A percentile compares a stretch with the other conserved stretches of the same genome.
Conservation (phyloP, 345 rosid species). For the Gossypium turneri region DNA sequence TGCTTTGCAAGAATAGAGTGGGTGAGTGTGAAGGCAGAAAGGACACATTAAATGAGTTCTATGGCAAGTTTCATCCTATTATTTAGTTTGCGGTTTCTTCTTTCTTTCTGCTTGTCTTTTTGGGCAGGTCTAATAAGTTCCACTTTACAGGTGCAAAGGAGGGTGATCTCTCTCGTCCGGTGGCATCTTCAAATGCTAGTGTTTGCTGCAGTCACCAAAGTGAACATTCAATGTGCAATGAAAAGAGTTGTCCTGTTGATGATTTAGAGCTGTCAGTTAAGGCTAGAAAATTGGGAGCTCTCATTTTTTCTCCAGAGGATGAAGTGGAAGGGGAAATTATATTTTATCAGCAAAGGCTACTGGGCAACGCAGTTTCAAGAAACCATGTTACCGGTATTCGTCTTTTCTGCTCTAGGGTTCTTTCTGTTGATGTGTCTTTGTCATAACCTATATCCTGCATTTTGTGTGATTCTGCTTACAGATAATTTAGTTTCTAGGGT, state of each 20-base stretch:
- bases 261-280: constrained; percentile 40
- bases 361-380: constrained; percentile 59
- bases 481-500: constrained; percentile 65
- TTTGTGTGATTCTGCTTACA: constrained; percentile 27
- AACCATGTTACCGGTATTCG: constrained; percentile 56
- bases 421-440: not conserved
- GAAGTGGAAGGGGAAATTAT: constrained; percentile 94
- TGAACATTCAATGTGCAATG: constrained; percentile 36
- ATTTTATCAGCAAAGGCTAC: constrained; percentile 67
- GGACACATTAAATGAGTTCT: constrained; percentile 12
- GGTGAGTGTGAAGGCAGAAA: constrained; percentile 32
- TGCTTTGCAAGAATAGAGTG: constrained; percentile 25
- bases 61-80: constrained; percentile 14
- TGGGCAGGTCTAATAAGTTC: constrained; percentile 17
- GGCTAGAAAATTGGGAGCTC: constrained; percentile 47
- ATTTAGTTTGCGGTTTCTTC: not conserved
- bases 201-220: constrained; percentile 42
- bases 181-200: constrained; percentile 42
- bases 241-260: constrained; percentile 19
- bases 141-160: constrained; percentile 44
- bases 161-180: constrained; percentile 43
- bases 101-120: constrained; percentile 10
- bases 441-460: constrained; percentile 14
- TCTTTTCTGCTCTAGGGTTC: not conserved
- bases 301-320: constrained; percentile 63